Evolutionary conservation across 2,329 filamentous ascomycete genomes (phyloP).

Genomic region (Macroventuria anomochaeta): DNA sequence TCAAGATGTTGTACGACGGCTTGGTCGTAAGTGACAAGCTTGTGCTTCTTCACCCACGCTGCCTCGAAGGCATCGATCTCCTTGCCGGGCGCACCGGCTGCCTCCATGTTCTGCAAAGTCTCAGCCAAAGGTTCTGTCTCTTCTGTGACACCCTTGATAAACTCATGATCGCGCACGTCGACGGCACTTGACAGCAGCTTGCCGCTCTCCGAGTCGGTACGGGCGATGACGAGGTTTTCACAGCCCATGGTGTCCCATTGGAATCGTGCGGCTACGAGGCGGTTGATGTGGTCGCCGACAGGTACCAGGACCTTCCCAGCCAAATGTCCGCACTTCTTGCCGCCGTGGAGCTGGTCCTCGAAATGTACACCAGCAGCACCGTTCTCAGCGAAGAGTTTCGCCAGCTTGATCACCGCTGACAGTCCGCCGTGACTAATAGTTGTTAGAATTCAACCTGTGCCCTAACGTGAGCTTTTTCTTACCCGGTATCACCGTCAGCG

Average conservation of each 20-base stretch:
- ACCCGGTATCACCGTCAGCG: constrained; percentile 92
- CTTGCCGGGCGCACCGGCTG: constrained; percentile 73
- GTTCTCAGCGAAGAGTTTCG: constrained; percentile 96
- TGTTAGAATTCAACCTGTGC: constrained; percentile 16
- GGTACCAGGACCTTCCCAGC: constrained; percentile 96
- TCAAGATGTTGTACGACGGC: constrained; percentile 79
- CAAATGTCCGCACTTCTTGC: constrained; percentile 97
- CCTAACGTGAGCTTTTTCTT: constrained; percentile 2
- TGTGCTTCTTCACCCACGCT: constrained; percentile 84
- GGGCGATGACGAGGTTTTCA: constrained; percentile 92
- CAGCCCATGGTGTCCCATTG: constrained; percentile 98
- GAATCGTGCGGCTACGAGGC: constrained; percentile 87
- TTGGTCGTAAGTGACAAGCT: constrained; percentile 90
- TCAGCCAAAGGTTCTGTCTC: constrained; percentile 83
- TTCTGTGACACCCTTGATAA: constrained; percentile 86
- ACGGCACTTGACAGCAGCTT: constrained; percentile 88
- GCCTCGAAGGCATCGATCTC: constrained; percentile 90
- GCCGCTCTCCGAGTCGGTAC: constrained; percentile 94
- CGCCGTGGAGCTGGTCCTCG: constrained; percentile 95
- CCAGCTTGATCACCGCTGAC: constrained; percentile 91
- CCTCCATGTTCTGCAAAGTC: constrained; percentile 88
- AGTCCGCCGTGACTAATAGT: constrained; percentile 78
- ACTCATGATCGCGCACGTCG: constrained; percentile 94
- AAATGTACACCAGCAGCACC: constrained; percentile 96
- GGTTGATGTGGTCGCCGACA: constrained; percentile 93